Base-by-base conservation (phyloP, 2,329 filamentous ascomycete species). In the Beauveria sp. region DNA sequence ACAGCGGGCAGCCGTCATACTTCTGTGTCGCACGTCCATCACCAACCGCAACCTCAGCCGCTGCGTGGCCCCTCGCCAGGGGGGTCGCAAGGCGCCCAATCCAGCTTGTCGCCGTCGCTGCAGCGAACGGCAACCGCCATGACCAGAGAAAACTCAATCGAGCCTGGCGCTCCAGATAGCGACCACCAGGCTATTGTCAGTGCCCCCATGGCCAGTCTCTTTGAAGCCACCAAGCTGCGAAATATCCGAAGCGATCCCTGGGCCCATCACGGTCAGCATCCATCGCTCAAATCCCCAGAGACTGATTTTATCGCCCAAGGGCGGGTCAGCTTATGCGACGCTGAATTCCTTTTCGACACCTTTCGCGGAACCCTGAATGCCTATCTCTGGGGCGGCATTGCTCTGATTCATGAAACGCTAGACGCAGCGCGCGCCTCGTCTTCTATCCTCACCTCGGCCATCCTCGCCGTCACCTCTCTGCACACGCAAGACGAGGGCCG, bases 401-500 rank as follows among this genome's bases (percentile, higher is more conserved):
- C 69, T 5, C 63, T 71, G 20, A 63, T 69, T 12, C 71, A 73
- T 57, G 66, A 67, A 18, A 68, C 63, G 20, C 64, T 72, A 47
- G 66, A 65, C n/a, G 65, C 68, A 7, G 67, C 65, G 16, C 68
- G 71, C 10, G 63, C 66, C 22, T 72, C 71, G 6, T 73, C 71
- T 0, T 58, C 69, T 2, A 66, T 73, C 3, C 64, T 73, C 24
- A 68, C 70, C 1, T 68, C 70, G 0, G 68, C 70, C 30, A 71
- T 73, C n/a, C 65, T 73, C n/a, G 67, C 70, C 3, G 70, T 72
- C 16, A 72, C 71, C 12, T 69, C 70, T 2, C 58, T 73, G 20
- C 70, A 73, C 56, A 66, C 66, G 1, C 69, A 67, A 20, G 69
- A 70, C 26, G 65, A 66, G 54, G 80, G 79, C 5, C 73, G 75